Evolutionary conservation across 257 asterid genomes (phyloP).

Genomic region (Penstemon barbatus): DNA sequence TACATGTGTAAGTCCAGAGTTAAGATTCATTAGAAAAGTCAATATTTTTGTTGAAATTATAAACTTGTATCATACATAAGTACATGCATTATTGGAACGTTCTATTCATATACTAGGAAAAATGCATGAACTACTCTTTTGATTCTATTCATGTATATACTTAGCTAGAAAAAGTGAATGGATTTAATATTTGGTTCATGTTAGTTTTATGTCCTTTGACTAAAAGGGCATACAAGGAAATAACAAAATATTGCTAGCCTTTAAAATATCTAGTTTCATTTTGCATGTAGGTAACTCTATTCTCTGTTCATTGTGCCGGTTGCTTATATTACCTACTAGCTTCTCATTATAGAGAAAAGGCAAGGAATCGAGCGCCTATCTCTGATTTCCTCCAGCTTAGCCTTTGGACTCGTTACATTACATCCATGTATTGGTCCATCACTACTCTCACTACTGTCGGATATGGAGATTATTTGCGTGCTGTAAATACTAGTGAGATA

Average conservation of each 20-base stretch:
- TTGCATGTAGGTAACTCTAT: conserved; percentile 74
- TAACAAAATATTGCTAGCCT: too few relatives aligned
- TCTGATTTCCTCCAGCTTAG: conserved; percentile 55
- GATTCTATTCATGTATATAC: too few relatives aligned
- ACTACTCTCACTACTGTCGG: conserved; percentile 94
- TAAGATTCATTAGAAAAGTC: neutral
- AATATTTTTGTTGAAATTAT: too few relatives aligned
- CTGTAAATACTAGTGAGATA: conserved; percentile 87
- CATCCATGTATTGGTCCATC: conserved; percentile 91
- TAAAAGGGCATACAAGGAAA: too few relatives aligned
- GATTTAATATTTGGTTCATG: too few relatives aligned
- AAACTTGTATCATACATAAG: too few relatives aligned
- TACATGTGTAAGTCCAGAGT: conserved; percentile 70
- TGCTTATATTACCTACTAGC: conserved; percentile 92
- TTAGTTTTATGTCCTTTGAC: too few relatives aligned
- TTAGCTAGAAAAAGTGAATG: too few relatives aligned
- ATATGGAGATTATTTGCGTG: conserved; percentile 83
- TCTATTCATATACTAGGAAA: too few relatives aligned
- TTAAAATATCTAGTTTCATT: neutral
- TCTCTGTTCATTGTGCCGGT: conserved; percentile 93
- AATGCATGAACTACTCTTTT: too few relatives aligned
- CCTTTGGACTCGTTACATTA: conserved; percentile 77
- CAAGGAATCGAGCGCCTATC: conserved; percentile 89
- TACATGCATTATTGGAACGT: too few relatives aligned
- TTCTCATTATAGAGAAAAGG: conserved; percentile 50